phyloP scores from a whole-genome alignment of 148 eudicot genomes.

The Talinum fruticosum region DNA sequence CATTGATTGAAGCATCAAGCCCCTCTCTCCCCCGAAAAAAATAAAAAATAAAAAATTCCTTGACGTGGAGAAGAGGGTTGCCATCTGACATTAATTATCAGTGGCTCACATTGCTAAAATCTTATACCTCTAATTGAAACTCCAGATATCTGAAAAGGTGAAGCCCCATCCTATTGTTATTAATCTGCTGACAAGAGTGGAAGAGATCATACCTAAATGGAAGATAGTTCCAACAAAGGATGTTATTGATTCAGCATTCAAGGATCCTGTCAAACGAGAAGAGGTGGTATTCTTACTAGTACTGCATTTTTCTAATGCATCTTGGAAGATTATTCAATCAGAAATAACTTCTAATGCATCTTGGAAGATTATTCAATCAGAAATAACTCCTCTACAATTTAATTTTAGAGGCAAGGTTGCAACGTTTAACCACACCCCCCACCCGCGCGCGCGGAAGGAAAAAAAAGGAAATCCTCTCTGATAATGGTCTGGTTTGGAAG shows the following conservation, averaged over 20 bases:
- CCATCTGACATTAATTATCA: too few species aligned
- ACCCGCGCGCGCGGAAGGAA: too few species aligned
- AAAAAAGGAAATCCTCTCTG: neutral
- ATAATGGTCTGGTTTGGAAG: neutral
- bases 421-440: neutral
- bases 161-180: constrained; percentile 93
- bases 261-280: constrained; percentile 87
- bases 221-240: constrained; percentile 96
- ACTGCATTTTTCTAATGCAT: neutral
- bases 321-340: neutral
- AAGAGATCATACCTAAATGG: constrained; percentile 95
- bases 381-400: too few species aligned
- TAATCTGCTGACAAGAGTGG: constrained; percentile 68
- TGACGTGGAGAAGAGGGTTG: too few species aligned
- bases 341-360: neutral
- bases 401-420: neutral
- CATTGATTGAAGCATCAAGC: neutral
- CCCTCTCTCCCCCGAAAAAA: too few species aligned
- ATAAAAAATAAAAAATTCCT: too few species aligned
- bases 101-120: too few species aligned
- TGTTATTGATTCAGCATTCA: constrained; percentile 86
- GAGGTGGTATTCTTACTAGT: constrained; percentile 41
- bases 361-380: neutral
- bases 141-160: constrained; percentile 95
- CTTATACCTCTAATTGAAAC: neutral